These are phyloP conservation scores for Candida quercuum DNA, from an alignment of 805 yeast species.

Conservation along the genomic window DNA sequence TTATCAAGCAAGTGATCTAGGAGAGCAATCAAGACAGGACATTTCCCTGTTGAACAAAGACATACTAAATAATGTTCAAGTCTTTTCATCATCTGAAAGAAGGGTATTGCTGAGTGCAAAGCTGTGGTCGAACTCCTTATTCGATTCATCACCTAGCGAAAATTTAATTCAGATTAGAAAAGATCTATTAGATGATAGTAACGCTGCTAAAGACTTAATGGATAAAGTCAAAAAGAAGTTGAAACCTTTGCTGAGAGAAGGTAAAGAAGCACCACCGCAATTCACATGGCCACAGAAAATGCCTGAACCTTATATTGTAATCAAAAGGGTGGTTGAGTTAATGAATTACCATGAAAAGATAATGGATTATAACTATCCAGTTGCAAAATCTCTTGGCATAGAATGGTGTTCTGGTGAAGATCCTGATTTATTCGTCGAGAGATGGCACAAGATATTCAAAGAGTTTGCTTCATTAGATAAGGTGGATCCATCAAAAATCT, in stretches of 20 bases:
- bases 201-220: slow-evolving; percentile 97
- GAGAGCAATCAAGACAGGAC: slow-evolving; percentile 93
- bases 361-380: slow-evolving; percentile 73
- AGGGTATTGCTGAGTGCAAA: slow-evolving; percentile 92
- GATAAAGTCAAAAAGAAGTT: slow-evolving; percentile 95
- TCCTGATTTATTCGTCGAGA: slow-evolving; percentile 79
- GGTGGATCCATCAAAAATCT: slow-evolving; percentile 94
- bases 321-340: slow-evolving; percentile 88
- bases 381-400: slow-evolving; percentile 59
- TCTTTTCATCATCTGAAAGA: slow-evolving; percentile 89
- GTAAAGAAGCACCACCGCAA: slow-evolving; percentile 94
- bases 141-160: slow-evolving; percentile 62
- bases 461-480: slow-evolving; percentile 92
- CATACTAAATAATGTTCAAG: slow-evolving; percentile 78
- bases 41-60: slow-evolving; percentile 78
- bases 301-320: slow-evolving; percentile 95
- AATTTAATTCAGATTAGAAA: slow-evolving; percentile 79
- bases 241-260: slow-evolving; percentile 90
- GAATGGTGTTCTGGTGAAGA: slow-evolving; percentile 98
- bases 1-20: slow-evolving; percentile 91
- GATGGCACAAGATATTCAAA: slow-evolving; percentile 95
- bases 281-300: slow-evolving; percentile 98
- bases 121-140: slow-evolving; percentile 69
- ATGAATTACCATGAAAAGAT: slow-evolving; percentile 88
- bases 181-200: slow-evolving; percentile 90